phyloP scores from a whole-genome alignment of 2,329 filamentous ascomycete species.

The Pseudogymnoascus sp. region DNA sequence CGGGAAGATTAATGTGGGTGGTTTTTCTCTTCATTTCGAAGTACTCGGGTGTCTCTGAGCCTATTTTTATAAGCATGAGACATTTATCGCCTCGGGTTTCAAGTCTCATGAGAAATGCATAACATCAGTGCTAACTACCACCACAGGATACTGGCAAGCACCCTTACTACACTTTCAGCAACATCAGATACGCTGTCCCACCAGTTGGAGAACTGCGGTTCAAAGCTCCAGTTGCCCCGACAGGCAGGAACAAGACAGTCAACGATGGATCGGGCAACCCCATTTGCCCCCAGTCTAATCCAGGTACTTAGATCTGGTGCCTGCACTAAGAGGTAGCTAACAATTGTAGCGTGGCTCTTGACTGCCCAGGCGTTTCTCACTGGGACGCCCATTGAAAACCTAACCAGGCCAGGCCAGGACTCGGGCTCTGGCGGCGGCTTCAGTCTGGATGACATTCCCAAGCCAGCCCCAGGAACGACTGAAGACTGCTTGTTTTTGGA shows the following conservation, averaged over 20 bases:
- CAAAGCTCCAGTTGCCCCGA: slow-evolving; percentile 32
- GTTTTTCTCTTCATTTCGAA: not conserved
- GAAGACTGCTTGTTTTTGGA: slow-evolving; percentile 44
- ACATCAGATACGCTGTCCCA: slow-evolving; percentile 39
- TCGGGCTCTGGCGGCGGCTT: not conserved
- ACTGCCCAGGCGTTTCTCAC: slow-evolving; percentile 17
- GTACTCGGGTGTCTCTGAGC: not conserved
- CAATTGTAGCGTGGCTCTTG: slow-evolving; percentile 16
- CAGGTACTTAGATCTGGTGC: slow-evolving; percentile 10
- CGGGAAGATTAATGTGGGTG: slow-evolving; percentile 25
- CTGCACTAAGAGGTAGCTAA: not conserved
- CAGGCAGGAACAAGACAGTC: slow-evolving; percentile 26
- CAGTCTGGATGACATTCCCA: slow-evolving; percentile 12
- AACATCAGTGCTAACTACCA: not conserved
- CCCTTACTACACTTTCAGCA: slow-evolving; percentile 33
- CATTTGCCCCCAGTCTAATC: slow-evolving; percentile 31
- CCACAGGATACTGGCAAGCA: slow-evolving; percentile 23
- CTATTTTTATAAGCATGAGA: not conserved
- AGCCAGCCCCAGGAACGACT: slow-evolving; percentile 16
- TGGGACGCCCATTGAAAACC: slow-evolving; percentile 11
- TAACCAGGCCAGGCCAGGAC: not conserved
- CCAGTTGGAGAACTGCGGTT: slow-evolving; percentile 37
- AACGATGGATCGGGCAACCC: slow-evolving; percentile 26
- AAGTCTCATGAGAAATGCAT: not conserved
- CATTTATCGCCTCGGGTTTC: not conserved